Percentiles rank a stretch among this genome's conserved stretches.
Evolutionary conservation across 1,284 basidiomycete genomes (phyloP).

Genomic region (Naganishia sp.): DNA sequence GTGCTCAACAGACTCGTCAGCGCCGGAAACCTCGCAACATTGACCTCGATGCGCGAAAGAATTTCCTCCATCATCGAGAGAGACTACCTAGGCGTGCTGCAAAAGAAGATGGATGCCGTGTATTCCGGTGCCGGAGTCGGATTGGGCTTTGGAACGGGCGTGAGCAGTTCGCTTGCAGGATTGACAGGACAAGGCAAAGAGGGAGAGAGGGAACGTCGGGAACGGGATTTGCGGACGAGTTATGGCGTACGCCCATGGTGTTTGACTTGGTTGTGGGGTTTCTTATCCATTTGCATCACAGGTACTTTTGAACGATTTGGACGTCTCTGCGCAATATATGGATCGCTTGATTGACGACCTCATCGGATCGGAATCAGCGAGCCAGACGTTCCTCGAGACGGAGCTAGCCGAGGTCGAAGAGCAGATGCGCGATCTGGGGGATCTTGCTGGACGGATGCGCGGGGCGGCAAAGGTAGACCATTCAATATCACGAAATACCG

Average conservation of each 20-base stretch:
- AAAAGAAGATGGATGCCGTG: slow-evolving; percentile 81
- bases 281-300: slow-evolving; percentile 45
- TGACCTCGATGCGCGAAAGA: slow-evolving; percentile 64
- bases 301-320: slow-evolving; percentile 85
- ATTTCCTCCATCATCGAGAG: slow-evolving; percentile 73
- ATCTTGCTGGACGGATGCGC: slow-evolving; percentile 65
- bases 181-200: slow-evolving; percentile 51
- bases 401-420: slow-evolving; percentile 57
- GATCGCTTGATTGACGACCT: slow-evolving; percentile 76
- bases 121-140: slow-evolving; percentile 59
- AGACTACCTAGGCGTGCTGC: slow-evolving; percentile 75
- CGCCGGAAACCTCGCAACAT: slow-evolving; percentile 65
- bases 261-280: too few species aligned
- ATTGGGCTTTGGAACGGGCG: slow-evolving; percentile 46
- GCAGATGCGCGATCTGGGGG: slow-evolving; percentile 43
- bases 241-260: slow-evolving; percentile 68
- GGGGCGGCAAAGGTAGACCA: slow-evolving; percentile 66
- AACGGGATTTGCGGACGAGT: slow-evolving; percentile 71
- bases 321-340: slow-evolving; percentile 80
- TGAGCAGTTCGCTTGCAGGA: slow-evolving; percentile 54
- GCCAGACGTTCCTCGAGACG: slow-evolving; percentile 67
- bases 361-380: slow-evolving; percentile 60
- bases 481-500: slow-evolving; percentile 10
- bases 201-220: slow-evolving; percentile 65
- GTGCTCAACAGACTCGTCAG: slow-evolving; percentile 73